phyloP scores from a whole-genome alignment of 352 stramenopile species.

The Phytophthora citrophthora region DNA sequence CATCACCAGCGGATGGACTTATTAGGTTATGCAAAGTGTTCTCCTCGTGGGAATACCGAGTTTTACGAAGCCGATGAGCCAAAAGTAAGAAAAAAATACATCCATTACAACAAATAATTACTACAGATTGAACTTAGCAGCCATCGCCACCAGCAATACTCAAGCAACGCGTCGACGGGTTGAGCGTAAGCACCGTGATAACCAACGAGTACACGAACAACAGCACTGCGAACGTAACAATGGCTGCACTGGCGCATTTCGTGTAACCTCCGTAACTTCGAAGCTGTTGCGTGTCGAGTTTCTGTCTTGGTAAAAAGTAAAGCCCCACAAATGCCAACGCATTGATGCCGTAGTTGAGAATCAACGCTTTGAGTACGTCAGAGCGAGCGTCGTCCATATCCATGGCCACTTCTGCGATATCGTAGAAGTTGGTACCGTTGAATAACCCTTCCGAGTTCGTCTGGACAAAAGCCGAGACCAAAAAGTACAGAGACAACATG shows the following conservation, averaged over 20 bases:
- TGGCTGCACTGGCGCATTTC: conserved; percentile 47
- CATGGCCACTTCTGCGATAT: conserved; percentile 16
- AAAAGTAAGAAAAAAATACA: too few species aligned
- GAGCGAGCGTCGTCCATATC: conserved; percentile 26
- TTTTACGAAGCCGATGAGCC: too few species aligned
- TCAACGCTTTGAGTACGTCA: conserved; percentile 39
- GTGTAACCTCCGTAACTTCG: conserved; percentile 72
- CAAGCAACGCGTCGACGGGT: conserved; percentile 39
- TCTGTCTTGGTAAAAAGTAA: conserved; percentile 55
- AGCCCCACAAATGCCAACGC: conserved; percentile 39
- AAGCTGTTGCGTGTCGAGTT: conserved; percentile 65
- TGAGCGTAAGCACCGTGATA: conserved; percentile 54
- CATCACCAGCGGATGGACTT: too few species aligned
- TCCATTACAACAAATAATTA: too few species aligned
- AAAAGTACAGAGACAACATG: conserved; percentile 43
- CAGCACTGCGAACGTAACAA: conserved; percentile 40
- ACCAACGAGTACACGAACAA: conserved; percentile 58
- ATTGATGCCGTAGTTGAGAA: conserved; percentile 57
- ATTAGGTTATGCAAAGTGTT: too few species aligned
- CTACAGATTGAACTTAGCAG: conserved; percentile 19
- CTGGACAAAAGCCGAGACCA: conserved; percentile 47
- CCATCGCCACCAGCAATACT: conserved; percentile 43
- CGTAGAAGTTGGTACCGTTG: conserved; percentile 47
- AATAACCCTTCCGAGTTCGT: conserved; percentile 45
- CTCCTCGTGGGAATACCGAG: too few species aligned